A percentile compares a stretch with the other conserved stretches of the same genome.
Evolutionary conservation across 257 asterid species (phyloP).

Genomic region (Salvia hispanica): DNA sequence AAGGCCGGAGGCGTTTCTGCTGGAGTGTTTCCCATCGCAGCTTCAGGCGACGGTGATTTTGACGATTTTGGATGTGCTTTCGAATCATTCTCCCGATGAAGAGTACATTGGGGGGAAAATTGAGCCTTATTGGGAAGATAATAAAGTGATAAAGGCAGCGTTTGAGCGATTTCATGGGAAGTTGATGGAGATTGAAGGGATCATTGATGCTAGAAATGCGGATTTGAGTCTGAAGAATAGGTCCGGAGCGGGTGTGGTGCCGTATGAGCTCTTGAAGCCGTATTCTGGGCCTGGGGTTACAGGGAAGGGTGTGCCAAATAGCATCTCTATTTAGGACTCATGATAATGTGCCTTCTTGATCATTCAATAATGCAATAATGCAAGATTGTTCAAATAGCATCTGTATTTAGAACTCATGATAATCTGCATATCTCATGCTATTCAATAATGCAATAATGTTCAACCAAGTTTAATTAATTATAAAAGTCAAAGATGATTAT

Average conservation of each 20-base stretch:
- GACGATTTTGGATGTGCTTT: constrained; percentile 62
- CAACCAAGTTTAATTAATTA: too few species aligned
- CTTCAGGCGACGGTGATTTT: constrained; percentile 54
- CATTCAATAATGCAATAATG: too few species aligned
- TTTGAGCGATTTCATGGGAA: constrained; percentile 52
- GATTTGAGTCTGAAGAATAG: constrained; percentile 46
- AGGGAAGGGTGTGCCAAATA: constrained; percentile 72
- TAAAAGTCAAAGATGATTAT: too few species aligned
- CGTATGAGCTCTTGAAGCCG: constrained; percentile 74
- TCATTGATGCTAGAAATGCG: constrained; percentile 59
- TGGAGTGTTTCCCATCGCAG: constrained; percentile 65
- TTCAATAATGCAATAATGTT: too few species aligned
- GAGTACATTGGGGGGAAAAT: constrained; percentile 63
- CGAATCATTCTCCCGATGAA: constrained; percentile 82
- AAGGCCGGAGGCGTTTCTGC: constrained; percentile 61
- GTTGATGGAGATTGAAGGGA: constrained; percentile 65
- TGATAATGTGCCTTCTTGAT: too few species aligned
- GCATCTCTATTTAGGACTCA: constrained; percentile 61
- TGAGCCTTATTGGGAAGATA: constrained; percentile 48
- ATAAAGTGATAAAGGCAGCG: constrained; percentile 45
- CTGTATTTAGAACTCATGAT: too few species aligned
- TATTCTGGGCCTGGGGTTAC: constrained; percentile 71
- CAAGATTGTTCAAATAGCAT: too few species aligned
- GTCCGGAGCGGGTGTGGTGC: constrained; percentile 75
- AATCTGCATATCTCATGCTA: too few species aligned